These are phyloP conservation scores for Wilcoxina mikolae DNA, from an alignment of 495 filamentous ascomycete species.

Conservation along the genomic window DNA sequence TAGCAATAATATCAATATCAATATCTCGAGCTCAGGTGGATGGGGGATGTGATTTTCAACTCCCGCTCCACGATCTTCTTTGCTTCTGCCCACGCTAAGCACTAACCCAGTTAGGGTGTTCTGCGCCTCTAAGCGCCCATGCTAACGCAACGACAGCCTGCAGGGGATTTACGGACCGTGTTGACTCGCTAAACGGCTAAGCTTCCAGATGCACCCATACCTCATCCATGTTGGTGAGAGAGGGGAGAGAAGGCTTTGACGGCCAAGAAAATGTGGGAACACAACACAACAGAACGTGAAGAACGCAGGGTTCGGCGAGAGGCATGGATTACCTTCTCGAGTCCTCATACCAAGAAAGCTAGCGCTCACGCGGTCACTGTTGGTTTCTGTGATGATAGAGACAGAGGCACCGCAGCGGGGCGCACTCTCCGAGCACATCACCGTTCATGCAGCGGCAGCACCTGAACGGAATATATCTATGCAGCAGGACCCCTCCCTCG, in stretches of 20 bases:
- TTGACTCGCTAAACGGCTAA: slow-evolving; percentile 5
- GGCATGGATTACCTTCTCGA: too few relatives aligned
- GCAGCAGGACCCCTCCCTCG: not conserved
- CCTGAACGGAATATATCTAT: not conserved
- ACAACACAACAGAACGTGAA: too few relatives aligned
- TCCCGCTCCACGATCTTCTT: too few relatives aligned
- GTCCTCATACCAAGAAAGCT: too few relatives aligned
- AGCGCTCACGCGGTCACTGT: not conserved
- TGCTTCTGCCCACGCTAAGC: not conserved
- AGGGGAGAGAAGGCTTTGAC: not conserved
- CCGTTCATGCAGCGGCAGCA: not conserved
- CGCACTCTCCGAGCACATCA: not conserved
- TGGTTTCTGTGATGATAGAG: not conserved
- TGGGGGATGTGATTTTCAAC: too few relatives aligned
- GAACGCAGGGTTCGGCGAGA: too few relatives aligned
- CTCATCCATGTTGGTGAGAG: not conserved
- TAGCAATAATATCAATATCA: too few relatives aligned
- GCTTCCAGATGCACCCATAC: not conserved
- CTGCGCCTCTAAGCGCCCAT: not conserved
- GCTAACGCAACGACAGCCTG: not conserved
- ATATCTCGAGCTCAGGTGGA: too few relatives aligned
- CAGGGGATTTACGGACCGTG: not conserved
- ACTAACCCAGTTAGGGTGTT: not conserved
- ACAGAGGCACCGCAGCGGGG: not conserved
- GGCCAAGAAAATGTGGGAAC: not conserved